Evolutionary conservation across 768 basidiomycete species (phyloP).

Genomic region (Termitomyces sp.): DNA sequence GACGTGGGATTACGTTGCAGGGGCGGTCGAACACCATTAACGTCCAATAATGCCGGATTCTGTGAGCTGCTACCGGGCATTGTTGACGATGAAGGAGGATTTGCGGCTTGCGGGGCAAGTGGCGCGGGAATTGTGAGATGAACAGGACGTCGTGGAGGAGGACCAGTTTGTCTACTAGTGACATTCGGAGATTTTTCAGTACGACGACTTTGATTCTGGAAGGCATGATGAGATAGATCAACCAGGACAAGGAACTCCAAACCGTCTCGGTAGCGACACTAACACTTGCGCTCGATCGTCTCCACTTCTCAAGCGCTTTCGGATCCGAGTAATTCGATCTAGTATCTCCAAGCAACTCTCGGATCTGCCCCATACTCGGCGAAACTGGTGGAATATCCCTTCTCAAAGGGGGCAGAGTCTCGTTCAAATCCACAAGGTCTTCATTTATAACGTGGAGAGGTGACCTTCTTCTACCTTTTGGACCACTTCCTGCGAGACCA

Average conservation of each 20-base stretch:
- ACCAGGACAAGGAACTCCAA: background rate
- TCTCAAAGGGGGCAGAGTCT: conserved; percentile 21
- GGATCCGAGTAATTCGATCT: conserved; percentile 12
- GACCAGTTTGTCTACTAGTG: background rate
- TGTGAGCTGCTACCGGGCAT: conserved; percentile 2
- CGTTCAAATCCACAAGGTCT: conserved; percentile 26
- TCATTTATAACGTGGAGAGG: conserved; percentile 37
- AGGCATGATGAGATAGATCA: background rate
- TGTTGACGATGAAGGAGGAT: background rate
- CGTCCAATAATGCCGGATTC: background rate
- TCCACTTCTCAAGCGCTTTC: conserved; percentile 16
- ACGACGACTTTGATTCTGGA: background rate
- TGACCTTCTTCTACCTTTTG: conserved; percentile 16
- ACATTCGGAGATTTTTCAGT: background rate
- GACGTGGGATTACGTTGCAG: conserved; percentile 3
- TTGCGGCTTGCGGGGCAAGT: conserved; percentile 5
- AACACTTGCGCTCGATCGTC: conserved; percentile 11
- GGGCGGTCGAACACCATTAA: background rate
- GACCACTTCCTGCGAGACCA: conserved; percentile 16
- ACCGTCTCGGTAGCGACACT: conserved; percentile 10
- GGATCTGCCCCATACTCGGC: conserved; percentile 3
- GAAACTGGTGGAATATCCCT: background rate
- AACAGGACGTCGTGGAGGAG: conserved; percentile 14
- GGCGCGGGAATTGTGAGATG: conserved; percentile 19
- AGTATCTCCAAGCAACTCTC: conserved; percentile 1